These are phyloP conservation scores for Litsea cubeba DNA, from an alignment of 164 flowering plant genomes.

Conservation along the genomic window DNA sequence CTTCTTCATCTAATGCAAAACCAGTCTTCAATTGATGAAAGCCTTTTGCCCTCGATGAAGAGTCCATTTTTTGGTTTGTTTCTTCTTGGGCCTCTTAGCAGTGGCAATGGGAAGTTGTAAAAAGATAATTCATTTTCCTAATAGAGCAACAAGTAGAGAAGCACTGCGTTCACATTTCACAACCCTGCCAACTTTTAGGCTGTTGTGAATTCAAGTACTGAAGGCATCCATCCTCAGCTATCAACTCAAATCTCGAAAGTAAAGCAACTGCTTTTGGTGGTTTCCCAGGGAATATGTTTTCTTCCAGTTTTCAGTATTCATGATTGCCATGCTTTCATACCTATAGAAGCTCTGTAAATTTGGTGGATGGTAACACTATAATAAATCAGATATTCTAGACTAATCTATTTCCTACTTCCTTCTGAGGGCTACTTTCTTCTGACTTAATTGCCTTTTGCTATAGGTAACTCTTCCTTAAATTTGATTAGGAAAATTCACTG, in stretches of 20 bases:
- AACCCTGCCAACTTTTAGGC: background rate
- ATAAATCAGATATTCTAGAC: background rate
- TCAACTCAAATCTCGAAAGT: background rate
- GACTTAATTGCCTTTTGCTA: too few species aligned
- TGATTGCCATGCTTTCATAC: background rate
- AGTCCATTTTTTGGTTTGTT: background rate
- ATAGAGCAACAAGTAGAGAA: background rate
- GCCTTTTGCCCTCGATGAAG: background rate
- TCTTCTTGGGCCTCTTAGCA: background rate
- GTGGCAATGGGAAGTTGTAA: conserved; percentile 13
- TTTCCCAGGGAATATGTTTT: background rate
- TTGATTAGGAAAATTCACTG: too few species aligned
- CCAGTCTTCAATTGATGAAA: conserved; percentile 19
- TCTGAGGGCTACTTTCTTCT: too few species aligned
- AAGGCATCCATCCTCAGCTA: background rate
- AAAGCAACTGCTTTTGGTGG: background rate
- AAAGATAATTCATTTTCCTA: conserved; percentile 7
- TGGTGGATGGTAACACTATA: background rate
- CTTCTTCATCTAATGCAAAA: conserved; percentile 44
- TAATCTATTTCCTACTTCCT: background rate
- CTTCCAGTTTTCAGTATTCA: background rate
- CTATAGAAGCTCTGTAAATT: background rate
- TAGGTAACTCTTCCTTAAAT: too few species aligned
- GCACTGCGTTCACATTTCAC: background rate
- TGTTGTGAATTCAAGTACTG: background rate